Percentiles rank a stretch among this genome's conserved stretches.
phyloP scores from a whole-genome alignment of 2,329 filamentous ascomycete genomes.

The Colletotrichum cordylinicola region DNA sequence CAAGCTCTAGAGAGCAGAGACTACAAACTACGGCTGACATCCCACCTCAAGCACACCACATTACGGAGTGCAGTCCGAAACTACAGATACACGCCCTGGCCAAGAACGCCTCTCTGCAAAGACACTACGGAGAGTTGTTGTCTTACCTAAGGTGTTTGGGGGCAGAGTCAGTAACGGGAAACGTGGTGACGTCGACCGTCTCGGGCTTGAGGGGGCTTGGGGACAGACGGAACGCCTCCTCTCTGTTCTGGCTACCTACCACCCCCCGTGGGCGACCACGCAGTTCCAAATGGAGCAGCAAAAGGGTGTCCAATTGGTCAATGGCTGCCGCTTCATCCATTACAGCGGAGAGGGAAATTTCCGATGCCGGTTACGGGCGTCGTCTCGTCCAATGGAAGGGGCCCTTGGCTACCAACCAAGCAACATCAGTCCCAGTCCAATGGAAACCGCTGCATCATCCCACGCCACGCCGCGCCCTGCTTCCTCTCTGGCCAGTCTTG shows the following conservation, averaged over 20 bases:
- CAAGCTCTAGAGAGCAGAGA: neutral
- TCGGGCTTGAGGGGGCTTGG: neutral
- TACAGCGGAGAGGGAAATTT: constrained; percentile 8
- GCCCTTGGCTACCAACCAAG: neutral
- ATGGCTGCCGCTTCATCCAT: neutral
- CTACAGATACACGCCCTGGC: neutral
- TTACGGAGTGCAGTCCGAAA: constrained; percentile 1
- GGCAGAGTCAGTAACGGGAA: neutral
- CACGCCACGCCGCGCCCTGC: neutral
- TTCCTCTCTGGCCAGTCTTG: neutral
- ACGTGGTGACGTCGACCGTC: constrained; percentile 1
- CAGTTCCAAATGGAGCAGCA: neutral
- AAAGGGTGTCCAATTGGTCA: neutral
- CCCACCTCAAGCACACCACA: neutral
- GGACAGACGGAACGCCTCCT: neutral
- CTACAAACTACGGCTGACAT: too few species aligned
- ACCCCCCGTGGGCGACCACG: neutral
- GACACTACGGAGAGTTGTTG: neutral
- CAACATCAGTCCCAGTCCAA: constrained; percentile 6
- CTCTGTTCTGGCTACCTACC: neutral
- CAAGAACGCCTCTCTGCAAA: neutral
- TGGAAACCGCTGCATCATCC: constrained; percentile 15
- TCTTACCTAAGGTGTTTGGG: neutral
- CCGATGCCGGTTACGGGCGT: constrained; percentile 9
- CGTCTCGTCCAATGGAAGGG: neutral